phyloP scores from a whole-genome alignment of 2,329 filamentous ascomycete species.

The Xylaria sp. region DNA sequence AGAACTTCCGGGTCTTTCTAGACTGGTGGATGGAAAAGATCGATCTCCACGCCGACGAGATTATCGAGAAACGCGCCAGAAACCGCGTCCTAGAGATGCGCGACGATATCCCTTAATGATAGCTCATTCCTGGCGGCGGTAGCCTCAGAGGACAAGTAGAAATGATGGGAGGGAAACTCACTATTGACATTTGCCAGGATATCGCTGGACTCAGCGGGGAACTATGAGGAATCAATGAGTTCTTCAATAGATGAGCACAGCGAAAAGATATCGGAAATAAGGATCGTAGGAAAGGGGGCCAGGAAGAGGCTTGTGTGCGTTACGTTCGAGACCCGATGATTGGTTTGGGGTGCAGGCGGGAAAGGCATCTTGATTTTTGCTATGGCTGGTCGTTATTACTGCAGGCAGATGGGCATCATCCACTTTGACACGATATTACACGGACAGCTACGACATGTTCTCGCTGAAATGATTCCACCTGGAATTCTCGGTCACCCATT shows the following conservation, averaged over 20 bases:
- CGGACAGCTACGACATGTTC: neutral
- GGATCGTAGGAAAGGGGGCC: neutral
- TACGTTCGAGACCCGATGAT: neutral
- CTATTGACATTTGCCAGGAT: neutral
- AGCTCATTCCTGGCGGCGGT: neutral
- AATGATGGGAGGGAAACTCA: neutral
- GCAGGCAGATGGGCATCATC: neutral
- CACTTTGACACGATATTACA: neutral
- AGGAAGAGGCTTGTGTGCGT: neutral
- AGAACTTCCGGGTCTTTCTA: conserved; percentile 24
- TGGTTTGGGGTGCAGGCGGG: neutral
- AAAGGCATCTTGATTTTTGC: neutral
- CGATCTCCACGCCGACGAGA: conserved; percentile 8
- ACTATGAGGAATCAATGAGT: neutral
- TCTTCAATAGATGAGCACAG: neutral
- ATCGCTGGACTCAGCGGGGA: too few relatives aligned
- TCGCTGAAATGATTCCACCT: neutral
- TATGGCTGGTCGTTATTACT: neutral
- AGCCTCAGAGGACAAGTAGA: neutral
- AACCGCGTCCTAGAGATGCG: conserved; percentile 19
- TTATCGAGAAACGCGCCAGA: conserved; percentile 8
- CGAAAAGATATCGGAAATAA: neutral
- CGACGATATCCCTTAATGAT: conserved; percentile 11
- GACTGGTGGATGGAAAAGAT: conserved; percentile 32
- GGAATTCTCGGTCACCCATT: neutral